Evolutionary conservation across 805 yeast genomes (phyloP), one percentile per base, ranked within the genome.

Genomic region (Candida piceae): DNA sequence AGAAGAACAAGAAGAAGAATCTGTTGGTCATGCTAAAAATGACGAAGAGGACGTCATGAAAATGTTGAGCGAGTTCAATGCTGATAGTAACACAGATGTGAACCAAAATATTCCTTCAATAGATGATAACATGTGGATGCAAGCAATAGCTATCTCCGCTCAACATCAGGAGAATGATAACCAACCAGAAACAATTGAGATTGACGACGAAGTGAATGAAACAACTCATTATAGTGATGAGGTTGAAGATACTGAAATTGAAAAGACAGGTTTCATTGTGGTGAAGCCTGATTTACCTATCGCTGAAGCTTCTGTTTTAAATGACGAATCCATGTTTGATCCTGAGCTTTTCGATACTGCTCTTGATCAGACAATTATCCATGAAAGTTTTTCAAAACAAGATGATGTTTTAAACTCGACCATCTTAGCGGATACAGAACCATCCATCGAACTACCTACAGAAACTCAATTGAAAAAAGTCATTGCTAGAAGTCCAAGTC

Each of bases 331-430:
- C 11, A 19, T 31, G 3, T 24, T 28, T 11, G 42, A 44, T 26
- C 34, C 40, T 8, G 30, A 28, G 3, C 16, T 41, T 5, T 40
- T 34, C 23, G 36, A 43, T n/a, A 40, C 45, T 1, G 43, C 45
- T 10, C 25, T 40, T 4, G 38, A 37, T n/a, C 33, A 33, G 12
- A 29, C 38, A 15, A 4, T 18, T 7, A 10, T 21, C 10, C 12
- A 6, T 10, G 35, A 32, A 12, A 25, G 16, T 26, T 10, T 12
- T 16, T 10, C 4, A 9, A 10, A 16, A 28, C 31, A n/a, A n/a
- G n/a, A n/a, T n/a, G n/a, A n/a, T n/a, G n/a, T n/a, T n/a, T n/a
- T n/a, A n/a, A n/a, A n/a, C n/a, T n/a, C n/a, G n/a, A n/a, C n/a
- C n/a, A n/a, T n/a, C n/a, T n/a, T n/a, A n/a, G n/a, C n/a, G n/a